phyloP scores from a whole-genome alignment of 805 yeast genomes.

The Metschnikowia reukaufii region DNA sequence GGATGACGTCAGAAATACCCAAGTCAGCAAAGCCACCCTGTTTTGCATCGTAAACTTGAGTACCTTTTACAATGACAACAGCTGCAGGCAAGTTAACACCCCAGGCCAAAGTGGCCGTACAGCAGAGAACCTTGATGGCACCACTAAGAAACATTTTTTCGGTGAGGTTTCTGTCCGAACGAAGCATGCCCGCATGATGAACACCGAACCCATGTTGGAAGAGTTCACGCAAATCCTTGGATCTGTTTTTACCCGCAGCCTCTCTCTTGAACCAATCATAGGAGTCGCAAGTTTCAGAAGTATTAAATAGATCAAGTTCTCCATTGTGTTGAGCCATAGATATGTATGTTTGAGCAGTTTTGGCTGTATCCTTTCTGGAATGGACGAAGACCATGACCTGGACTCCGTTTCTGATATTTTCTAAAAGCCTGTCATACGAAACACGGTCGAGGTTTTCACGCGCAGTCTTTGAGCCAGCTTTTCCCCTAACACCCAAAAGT shows the following conservation, averaged over 20 bases:
- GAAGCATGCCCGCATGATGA: slow-evolving; percentile 96
- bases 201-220: slow-evolving; percentile 83
- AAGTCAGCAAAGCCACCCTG: slow-evolving; percentile 92
- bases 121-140: slow-evolving; percentile 82
- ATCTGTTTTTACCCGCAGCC: slow-evolving; percentile 63
- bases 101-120: slow-evolving; percentile 99
- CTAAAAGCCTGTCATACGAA: slow-evolving; percentile 72
- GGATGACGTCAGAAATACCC: slow-evolving; percentile 95
- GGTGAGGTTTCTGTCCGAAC: slow-evolving; percentile 85
- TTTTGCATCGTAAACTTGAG: slow-evolving; percentile 91
- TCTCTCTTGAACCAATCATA: slow-evolving; percentile 58
- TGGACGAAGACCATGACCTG: slow-evolving; percentile 98
- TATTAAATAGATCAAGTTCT: slow-evolving; percentile 59
- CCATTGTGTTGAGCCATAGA: slow-evolving; percentile 62
- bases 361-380: slow-evolving; percentile 88
- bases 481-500: slow-evolving; percentile 81
- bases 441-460: slow-evolving; percentile 73
- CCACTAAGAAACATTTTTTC: slow-evolving; percentile 87
- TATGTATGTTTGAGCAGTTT: slow-evolving; percentile 73
- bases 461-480: slow-evolving; percentile 72
- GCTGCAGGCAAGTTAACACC: slow-evolving; percentile 99
- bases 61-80: slow-evolving; percentile 93
- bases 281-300: slow-evolving; percentile 41
- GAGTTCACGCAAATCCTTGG: slow-evolving; percentile 77
- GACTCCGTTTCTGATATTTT: slow-evolving; percentile 64